Evolutionary conservation across 257 asterid genomes (phyloP), one percentile per base, ranked within the genome.

Genomic region (Cinchona pubescens): DNA sequence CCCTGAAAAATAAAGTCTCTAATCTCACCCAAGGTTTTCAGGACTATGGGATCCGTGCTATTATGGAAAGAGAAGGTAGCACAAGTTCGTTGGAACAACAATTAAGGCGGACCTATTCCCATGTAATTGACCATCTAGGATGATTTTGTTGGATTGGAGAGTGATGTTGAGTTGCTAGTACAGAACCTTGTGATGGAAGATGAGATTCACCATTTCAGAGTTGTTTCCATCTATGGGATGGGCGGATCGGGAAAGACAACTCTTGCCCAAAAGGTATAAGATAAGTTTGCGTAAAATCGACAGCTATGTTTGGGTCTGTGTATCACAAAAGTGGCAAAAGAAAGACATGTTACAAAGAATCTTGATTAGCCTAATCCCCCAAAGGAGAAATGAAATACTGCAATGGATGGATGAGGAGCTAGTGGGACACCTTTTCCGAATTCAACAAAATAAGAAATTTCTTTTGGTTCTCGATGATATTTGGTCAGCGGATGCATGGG

Each of bases 381-480:
- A 78, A 79, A 73, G 65, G 11, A 63, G 82, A 59, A 67, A 43
- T 14, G 80, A 81, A 53, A 70, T 81, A 14, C 72, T 72, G 56
- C 45, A 5, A 19, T 75, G 76, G 85, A 81, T 83, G 76, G 83
- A 81, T 43, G 87, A 81, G 73, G 85, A 84, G 73, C 66, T 84
- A 64, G 82, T 81, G 77, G 78, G 55, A 73, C 30, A 76, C 51
- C 72, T 84, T 34, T 79, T 81, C 63, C 76, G 76, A 23, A 81
- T 79, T 48, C 87, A 81, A 72, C 38, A 78, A 19, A 65, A 58
- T 67, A 84, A 70, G 72, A 79, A 61, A 75, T 84, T 83, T 79
- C 55, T 84, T 60, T 79, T 81, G 35, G 88, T 81, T 63, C 74
- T 81, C 38, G 87, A 84, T 73, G 87, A 81, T 27, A 59, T 81